Base-by-base conservation (phyloP, 2,329 filamentous ascomycete genomes). In the Arthrobotrys entomopaga region DNA sequence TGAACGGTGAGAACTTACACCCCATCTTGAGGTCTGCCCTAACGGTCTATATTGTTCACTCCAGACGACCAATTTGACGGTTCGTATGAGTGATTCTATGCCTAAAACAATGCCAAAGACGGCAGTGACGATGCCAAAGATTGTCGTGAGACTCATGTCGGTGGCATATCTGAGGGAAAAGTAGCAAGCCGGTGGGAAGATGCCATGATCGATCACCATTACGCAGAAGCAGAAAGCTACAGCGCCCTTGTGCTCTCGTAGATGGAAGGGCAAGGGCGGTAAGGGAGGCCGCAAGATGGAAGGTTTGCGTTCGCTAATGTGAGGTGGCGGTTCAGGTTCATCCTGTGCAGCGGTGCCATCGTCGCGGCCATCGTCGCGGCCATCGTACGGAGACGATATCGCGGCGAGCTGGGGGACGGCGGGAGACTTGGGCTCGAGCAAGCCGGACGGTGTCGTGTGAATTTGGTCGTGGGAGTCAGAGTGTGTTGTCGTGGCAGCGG, bases 31-130 rank as follows among this genome's bases (percentile, higher is more conserved):
- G 10, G 61, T 65, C 54, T 74, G 70, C 3, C 70, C 70, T 13
- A 74, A 22, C 42, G 70, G 70, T n/a, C 63, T 40, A 20, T 52
- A 74, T 24, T 52, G 56, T 46, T 57, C 50, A 49, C 63, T 74
- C 16, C 40, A 34, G 43, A 74, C 20, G 11, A 74, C 34, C 57
- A 74, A 54, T 54, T 74, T 74, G 26, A 74, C 67, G 2, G 70
- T 63, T 16, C 70, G 16, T 13, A 74, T 38, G 8, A 75, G 59
- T 15, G 65, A 59, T 49, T 75, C 71, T 11, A 75, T 20, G 19
- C 71, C 71, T 8, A 75, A 40, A 34, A 75, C 71, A 1, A 75
- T 53, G n/a, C 71, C 71, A n/a, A 75, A 75, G 16, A 75, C 52
- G 16, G 58, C 64, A n/a, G 71, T 75, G 26, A 75, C 61, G 15